Base-by-base conservation (phyloP, 768 basidiomycete genomes). In the Rossbeevera mucosa region DNA sequence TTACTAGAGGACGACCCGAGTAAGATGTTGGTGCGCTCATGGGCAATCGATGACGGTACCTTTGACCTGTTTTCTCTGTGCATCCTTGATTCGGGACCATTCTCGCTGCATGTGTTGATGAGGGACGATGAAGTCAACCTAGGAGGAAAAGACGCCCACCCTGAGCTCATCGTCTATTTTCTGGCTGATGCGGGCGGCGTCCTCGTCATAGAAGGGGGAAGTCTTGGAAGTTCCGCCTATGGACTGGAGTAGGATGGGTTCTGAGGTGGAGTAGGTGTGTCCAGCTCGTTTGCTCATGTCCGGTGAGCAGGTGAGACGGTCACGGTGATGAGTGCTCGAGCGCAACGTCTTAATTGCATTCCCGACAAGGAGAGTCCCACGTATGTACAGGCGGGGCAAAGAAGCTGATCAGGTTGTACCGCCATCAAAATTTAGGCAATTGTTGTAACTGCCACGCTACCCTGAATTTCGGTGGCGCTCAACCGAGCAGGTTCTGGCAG, bases 91-190 rank as follows among this genome's bases (percentile, higher is more conserved):
- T 47, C 70, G 72, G 20, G 71, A 63, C 44, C 71, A 71, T 42
- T 85, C 83, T 63, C 72, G 78, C 80, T 83, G 57, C 38, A 47
- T 36, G 31, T 51, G 55, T 7, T 6, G n/a, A 21, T 63, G 36
- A 60, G 52, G 21, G 44, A 8, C 8, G 43, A 33, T 16, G 13
- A 33, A 44, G 25, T 48, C 30, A 1, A 14, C 5, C 0, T n/a
- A 38, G 44, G 33, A n/a, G 44, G 2, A 53, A 47, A 49, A 56
- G 52, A 33, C 46, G 56, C 60, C 21, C 38, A 80, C 81, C 69
- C 70, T 79, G 61, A 82, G 65, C 24, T 82, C 80, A 45, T 82
- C 79, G 62, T 82, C 80, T 59, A 82, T 82, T 61, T 68, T 64
- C 55, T 73, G 74, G 64, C 77, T 82, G 51, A 75, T 70, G 30